These are phyloP conservation scores for Furcasterigmium furcatum DNA, from an alignment of 2,329 filamentous ascomycete genomes.

Conservation along the genomic window DNA sequence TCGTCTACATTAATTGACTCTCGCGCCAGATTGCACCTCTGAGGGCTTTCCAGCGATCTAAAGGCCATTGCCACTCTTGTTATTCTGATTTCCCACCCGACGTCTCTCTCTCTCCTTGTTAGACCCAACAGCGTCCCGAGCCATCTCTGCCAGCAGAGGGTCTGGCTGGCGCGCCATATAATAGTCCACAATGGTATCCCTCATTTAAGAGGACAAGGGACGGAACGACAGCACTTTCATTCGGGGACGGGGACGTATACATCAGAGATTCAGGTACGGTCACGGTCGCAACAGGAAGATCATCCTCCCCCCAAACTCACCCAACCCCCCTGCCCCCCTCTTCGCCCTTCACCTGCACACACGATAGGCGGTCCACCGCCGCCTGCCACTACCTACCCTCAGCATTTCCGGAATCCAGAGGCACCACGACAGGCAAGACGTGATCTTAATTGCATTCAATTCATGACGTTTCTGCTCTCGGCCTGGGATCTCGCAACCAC, in stretches of 20 bases:
- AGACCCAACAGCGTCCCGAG: no score
- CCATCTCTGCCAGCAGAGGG: no score
- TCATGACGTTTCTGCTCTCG: slow-evolving; percentile 8
- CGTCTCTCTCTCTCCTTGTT: no score
- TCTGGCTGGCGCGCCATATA: no score
- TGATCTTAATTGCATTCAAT: slow-evolving; percentile 12
- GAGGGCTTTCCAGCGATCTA: no score
- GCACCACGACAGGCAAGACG: slow-evolving; percentile 7
- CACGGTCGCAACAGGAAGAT: slow-evolving; percentile 1
- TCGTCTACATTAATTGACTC: not conserved
- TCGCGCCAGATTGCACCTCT: no score
- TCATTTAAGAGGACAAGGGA: no score
- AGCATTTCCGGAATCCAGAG: slow-evolving; percentile 5
- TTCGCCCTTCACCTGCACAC: not conserved
- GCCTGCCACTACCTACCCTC: slow-evolving; percentile 2
- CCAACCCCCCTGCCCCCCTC: not conserved
- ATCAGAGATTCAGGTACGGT: not conserved
- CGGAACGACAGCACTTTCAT: no score
- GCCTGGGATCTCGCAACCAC: slow-evolving; percentile 11
- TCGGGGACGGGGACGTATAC: no score
- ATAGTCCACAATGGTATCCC: no score
- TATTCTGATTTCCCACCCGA: no score
- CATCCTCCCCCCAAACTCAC: slow-evolving; percentile 6
- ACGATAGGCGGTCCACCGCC: not conserved
- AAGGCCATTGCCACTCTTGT: no score